Base-by-base conservation (phyloP, 1,284 basidiomycete species). In the Phellopilus nigrolimitatus region DNA sequence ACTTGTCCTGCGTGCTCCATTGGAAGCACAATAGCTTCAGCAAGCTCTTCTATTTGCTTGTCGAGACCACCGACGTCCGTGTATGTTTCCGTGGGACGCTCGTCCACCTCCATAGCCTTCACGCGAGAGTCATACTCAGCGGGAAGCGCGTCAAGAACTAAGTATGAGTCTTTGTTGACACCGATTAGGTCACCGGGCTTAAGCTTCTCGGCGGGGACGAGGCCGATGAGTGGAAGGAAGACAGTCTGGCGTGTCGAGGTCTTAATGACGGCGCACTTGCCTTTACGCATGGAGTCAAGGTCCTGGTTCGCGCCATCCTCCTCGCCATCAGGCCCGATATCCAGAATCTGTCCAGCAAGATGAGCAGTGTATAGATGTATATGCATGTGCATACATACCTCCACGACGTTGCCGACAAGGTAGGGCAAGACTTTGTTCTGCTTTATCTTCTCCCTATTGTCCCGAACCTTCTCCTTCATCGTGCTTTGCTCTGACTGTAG, bases 351-450 rank as follows among this genome's bases (percentile, higher is more conserved):
- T 13, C 19, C 40, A 21, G 59, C 28, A 59, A 40, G 12, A 57
- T 50, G 50, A 51, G 31, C 43, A 39, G 31, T 37, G 51, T 15
- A 47, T 21, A 24, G 36, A 4, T 25, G 37, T 37, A 49, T 41
- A 21, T n/a, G 34, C 19, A 27, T 4, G 36, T 12, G 42, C 15
- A 24, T 22, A 68, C 75, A 54, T 59, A 92, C 92, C 79, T 97
- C 94, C 25, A 97, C 91, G 19, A 99, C 92, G 63, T 99, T 98
- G 22, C 91, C 94, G 40, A 99, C 97, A 48, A 99, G 83, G 71
- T 98, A 99, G 1, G 97, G 95, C 38, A 99, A 73, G 17, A 97
- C 93, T 71, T 99, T 99, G 74, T 99, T 99, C 80, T 99, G 95
- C 71, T 97, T 97, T 62, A 99, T 93, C 76, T 99, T 99, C 70